These are phyloP conservation scores for Apiotrichum siamense DNA, from an alignment of 1,284 basidiomycete genomes.

Conservation along the genomic window DNA sequence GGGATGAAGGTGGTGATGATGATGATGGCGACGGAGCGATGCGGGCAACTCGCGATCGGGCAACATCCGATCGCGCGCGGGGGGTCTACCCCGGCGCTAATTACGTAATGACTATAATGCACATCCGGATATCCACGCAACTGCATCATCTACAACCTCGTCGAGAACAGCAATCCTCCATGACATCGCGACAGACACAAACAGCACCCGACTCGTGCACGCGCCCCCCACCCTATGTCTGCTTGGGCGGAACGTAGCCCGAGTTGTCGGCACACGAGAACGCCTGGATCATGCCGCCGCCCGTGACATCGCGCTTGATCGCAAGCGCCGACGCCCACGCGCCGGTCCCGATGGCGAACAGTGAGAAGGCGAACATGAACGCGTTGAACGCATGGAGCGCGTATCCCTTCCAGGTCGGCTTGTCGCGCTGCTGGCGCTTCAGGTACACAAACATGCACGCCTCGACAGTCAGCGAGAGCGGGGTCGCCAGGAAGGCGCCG, in stretches of 20 bases:
- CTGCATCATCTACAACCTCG: too few relatives aligned
- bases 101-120: too few relatives aligned
- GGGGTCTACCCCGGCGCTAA: too few relatives aligned
- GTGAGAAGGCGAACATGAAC: constrained; percentile 25
- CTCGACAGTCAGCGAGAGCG: constrained; percentile 13
- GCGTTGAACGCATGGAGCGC: constrained; percentile 22
- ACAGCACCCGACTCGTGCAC: too few relatives aligned
- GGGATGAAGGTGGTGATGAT: too few relatives aligned
- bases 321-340: constrained; percentile 23
- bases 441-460: constrained; percentile 32
- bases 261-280: constrained; percentile 29
- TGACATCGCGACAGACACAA: too few relatives aligned
- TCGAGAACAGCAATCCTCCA: too few relatives aligned
- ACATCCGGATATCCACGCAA: too few relatives aligned
- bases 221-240: background rate
- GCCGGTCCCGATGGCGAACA: constrained; percentile 30
- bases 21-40: too few relatives aligned
- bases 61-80: too few relatives aligned
- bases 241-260: background rate
- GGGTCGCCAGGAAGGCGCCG: constrained; percentile 21
- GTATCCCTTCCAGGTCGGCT: constrained; percentile 12
- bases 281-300: constrained; percentile 13
- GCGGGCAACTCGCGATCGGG: too few relatives aligned
- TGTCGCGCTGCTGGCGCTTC: background rate
- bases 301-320: constrained; percentile 17